phyloP scores from a whole-genome alignment of 2,329 filamentous ascomycete species.

The Sporothrix variecibatus region DNA sequence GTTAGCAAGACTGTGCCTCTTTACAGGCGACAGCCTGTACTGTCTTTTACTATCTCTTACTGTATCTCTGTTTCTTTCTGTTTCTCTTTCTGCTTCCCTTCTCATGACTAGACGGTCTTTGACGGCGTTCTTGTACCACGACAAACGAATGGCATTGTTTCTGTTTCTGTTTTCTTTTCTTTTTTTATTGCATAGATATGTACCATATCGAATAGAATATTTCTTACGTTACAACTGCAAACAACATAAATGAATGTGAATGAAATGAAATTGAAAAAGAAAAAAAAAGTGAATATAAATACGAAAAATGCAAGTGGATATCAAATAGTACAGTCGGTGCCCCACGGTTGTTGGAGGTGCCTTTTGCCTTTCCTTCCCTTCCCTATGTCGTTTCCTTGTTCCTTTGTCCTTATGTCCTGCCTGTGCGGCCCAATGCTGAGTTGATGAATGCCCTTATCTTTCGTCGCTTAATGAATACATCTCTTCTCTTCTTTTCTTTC shows the following conservation, averaged over 20 bases:
- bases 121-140: conserved; percentile 2
- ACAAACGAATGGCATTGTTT: not conserved
- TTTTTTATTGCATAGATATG: not conserved
- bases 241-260: not conserved
- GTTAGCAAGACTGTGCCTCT: not conserved
- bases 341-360: no score
- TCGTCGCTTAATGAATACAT: not conserved
- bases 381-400: not conserved
- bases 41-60: not conserved
- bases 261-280: not conserved
- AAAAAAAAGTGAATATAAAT: not conserved
- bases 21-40: no score
- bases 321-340: not conserved
- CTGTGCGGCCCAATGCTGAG: not conserved
- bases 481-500: not conserved
- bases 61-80: not conserved
- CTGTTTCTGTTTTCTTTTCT: not conserved
- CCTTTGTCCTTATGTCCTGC: not conserved
- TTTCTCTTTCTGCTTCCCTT: not conserved
- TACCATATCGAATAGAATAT: conserved; percentile 5
- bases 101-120: not conserved
- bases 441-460: not conserved
- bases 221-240: not conserved
- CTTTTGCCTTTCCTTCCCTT: not conserved
- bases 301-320: conserved; percentile 6